These are phyloP conservation scores for Ceratonia siliqua DNA, from an alignment of 306 rosid species.

Conservation along the genomic window DNA sequence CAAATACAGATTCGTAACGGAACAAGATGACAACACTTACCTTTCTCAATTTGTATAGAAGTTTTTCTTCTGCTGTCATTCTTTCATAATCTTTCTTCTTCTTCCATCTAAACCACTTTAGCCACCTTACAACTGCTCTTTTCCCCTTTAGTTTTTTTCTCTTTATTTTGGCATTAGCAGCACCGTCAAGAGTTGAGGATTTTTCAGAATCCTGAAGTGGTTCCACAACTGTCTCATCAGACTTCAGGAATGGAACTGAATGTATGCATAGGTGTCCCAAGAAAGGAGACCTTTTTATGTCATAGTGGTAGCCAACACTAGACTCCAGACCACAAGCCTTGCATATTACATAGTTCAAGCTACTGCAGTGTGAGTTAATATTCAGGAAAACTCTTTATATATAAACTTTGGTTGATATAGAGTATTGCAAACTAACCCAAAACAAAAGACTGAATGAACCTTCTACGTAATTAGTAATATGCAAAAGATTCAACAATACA, in stretches of 20 bases:
- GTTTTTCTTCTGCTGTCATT: conserved; percentile 83
- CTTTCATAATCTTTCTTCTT: conserved; percentile 79
- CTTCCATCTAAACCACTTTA: conserved; percentile 80
- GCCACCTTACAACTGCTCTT: conserved; percentile 90
- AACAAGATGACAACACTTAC: conserved; percentile 38
- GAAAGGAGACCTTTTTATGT: conserved; percentile 23
- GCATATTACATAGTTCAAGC: conserved; percentile 54
- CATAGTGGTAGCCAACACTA: conserved; percentile 2
- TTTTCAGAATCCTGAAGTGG: conserved; percentile 35
- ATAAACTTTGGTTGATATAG: background rate
- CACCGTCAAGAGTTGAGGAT: conserved; percentile 24
- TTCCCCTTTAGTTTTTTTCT: conserved; percentile 79
- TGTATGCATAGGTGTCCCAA: conserved; percentile 50
- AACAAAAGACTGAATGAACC: background rate
- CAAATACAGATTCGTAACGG: background rate
- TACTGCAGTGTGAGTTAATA: conserved; percentile 47
- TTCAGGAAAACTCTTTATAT: background rate
- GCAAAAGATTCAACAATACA: background rate
- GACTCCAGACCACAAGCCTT: conserved; percentile 50
- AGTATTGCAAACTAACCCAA: conserved; percentile 1
- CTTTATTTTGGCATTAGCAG: conserved; percentile 44
- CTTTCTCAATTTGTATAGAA: conserved; percentile 66
- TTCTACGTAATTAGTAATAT: background rate
- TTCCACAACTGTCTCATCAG: conserved; percentile 42
- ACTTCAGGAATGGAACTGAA: conserved; percentile 40